A percentile compares a stretch with the other conserved stretches of the same genome.
These are phyloP conservation scores for Termitomyces sp. DNA, from an alignment of 768 basidiomycete species.

Conservation along the genomic window DNA sequence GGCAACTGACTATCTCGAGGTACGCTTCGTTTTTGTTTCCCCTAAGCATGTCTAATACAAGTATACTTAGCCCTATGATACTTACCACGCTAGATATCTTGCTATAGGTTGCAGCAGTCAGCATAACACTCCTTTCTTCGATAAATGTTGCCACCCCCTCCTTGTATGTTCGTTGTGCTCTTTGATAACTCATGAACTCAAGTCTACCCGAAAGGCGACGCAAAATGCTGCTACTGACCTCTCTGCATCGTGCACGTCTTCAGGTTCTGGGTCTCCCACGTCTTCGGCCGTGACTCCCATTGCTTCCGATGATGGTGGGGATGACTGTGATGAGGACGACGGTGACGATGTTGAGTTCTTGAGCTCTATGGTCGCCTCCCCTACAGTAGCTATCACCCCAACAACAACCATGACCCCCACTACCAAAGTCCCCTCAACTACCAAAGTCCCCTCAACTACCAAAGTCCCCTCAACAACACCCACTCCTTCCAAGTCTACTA, in stretches of 20 bases:
- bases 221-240: slow-evolving; percentile 42
- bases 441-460: slow-evolving; percentile 12
- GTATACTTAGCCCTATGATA: slow-evolving; percentile 36
- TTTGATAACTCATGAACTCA: neutral
- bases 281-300: slow-evolving; percentile 20
- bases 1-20: slow-evolving; percentile 40
- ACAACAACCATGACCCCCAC: slow-evolving; percentile 11
- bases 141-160: slow-evolving; percentile 67
- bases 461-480: slow-evolving; percentile 5
- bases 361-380: slow-evolving; percentile 10
- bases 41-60: neutral
- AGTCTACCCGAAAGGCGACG: slow-evolving; percentile 35
- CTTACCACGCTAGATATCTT: slow-evolving; percentile 59
- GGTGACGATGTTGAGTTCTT: slow-evolving; percentile 12
- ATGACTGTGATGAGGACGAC: slow-evolving; percentile 23
- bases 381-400: slow-evolving; percentile 13
- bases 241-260: slow-evolving; percentile 46
- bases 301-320: slow-evolving; percentile 27
- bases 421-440: slow-evolving; percentile 2
- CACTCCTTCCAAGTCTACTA: slow-evolving; percentile 15
- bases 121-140: slow-evolving; percentile 53
- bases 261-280: slow-evolving; percentile 19
- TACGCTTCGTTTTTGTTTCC: slow-evolving; percentile 10
- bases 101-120: slow-evolving; percentile 44
- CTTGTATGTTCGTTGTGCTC: slow-evolving; percentile 32